phyloP scores from a whole-genome alignment of 345 rosid genomes.

The Salix arbutifolia region DNA sequence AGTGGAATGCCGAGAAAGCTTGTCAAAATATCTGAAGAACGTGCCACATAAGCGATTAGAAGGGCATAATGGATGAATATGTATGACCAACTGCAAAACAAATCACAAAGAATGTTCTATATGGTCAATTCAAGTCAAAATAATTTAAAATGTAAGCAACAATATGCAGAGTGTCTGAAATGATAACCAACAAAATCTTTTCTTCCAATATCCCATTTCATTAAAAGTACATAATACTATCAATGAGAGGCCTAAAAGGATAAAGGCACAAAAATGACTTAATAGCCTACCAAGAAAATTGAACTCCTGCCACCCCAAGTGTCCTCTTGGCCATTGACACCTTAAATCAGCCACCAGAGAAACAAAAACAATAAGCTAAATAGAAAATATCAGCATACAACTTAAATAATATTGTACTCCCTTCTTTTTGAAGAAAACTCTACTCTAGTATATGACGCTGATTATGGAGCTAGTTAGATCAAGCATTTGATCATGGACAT shows the following conservation, averaged over 20 bases:
- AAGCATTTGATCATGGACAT: background rate
- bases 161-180: background rate
- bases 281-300: conserved; percentile 66
- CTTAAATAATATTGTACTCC: background rate
- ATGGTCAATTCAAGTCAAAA: background rate
- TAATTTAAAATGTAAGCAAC: background rate
- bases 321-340: conserved; percentile 96
- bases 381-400: background rate
- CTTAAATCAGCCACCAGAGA: conserved; percentile 33
- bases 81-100: conserved; percentile 84
- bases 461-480: background rate
- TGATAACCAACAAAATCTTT: too few relatives aligned
- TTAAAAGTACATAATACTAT: background rate
- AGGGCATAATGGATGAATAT: conserved; percentile 85
- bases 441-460: background rate
- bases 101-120: conserved; percentile 1
- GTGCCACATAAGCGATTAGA: conserved; percentile 89
- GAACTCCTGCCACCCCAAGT: conserved; percentile 79
- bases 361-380: background rate
- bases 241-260: background rate
- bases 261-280: background rate
- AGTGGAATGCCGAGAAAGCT: conserved; percentile 69
- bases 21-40: conserved; percentile 84
- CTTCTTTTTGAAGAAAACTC: background rate
- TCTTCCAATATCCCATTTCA: background rate